These are phyloP conservation scores for Mycena albidolilacea DNA, from an alignment of 768 basidiomycete genomes.

Conservation along the genomic window DNA sequence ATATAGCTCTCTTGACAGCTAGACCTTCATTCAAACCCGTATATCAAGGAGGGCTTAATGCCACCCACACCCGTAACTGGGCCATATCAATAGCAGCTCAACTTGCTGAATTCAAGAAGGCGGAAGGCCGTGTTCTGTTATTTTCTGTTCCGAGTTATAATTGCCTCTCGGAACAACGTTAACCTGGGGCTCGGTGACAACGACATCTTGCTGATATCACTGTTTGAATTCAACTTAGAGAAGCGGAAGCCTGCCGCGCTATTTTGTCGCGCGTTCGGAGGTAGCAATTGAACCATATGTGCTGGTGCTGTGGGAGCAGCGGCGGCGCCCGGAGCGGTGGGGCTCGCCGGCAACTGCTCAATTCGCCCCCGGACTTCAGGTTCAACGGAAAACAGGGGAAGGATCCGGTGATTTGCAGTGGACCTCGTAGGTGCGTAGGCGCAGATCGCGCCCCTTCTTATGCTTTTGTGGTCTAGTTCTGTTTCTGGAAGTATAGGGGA, in stretches of 20 bases:
- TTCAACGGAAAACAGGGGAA: not conserved
- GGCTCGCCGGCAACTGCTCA: not conserved
- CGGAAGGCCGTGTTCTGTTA: not conserved
- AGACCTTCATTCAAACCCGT: no score
- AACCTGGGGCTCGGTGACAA: no score
- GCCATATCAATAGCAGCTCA: no score
- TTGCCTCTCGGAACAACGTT: not conserved
- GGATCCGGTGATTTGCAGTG: not conserved
- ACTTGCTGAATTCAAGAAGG: not conserved
- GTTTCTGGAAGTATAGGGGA: not conserved
- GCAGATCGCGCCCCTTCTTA: not conserved
- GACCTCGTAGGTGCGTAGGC: not conserved
- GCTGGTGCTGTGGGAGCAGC: not conserved
- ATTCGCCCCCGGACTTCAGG: not conserved
- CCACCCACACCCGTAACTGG: no score
- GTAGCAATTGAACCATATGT: not conserved
- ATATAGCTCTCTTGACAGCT: no score
- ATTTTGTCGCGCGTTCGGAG: not conserved
- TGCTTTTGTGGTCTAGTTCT: not conserved
- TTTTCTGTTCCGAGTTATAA: not conserved
- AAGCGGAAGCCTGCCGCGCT: not conserved
- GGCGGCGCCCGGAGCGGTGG: not conserved
- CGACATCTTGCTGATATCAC: slow-evolving; percentile 1
- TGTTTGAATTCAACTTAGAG: not conserved
- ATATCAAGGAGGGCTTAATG: no score